phyloP scores from a whole-genome alignment of 2,329 filamentous ascomycete species.

The Monosporascus sp. region DNA sequence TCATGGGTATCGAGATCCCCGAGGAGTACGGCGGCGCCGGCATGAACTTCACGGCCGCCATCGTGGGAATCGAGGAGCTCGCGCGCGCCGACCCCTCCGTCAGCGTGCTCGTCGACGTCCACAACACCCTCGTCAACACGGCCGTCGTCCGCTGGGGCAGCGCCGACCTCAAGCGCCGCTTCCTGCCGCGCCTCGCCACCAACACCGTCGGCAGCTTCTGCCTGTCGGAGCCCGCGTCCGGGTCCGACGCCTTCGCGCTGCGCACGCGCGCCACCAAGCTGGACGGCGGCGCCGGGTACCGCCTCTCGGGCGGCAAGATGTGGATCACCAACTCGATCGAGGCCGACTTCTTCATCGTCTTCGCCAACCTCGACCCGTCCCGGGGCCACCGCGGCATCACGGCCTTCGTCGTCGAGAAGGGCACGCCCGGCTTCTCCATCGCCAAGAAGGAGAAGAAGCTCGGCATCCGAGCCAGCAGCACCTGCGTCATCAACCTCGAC shows the following conservation, averaged over 20 bases:
- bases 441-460: slow-evolving; percentile 99
- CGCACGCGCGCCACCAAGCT: slow-evolving; percentile 87
- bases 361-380: slow-evolving; percentile 87
- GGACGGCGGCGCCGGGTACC: slow-evolving; percentile 71
- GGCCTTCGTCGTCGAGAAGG: slow-evolving; percentile 92
- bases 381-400: slow-evolving; percentile 97
- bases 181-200: slow-evolving; percentile 84
- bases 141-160: slow-evolving; percentile 82
- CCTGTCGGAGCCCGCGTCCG: slow-evolving; percentile 85
- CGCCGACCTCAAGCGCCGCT: slow-evolving; percentile 72
- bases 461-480: slow-evolving; percentile 91
- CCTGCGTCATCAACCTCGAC: slow-evolving; percentile 95
- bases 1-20: slow-evolving; percentile 97
- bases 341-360: slow-evolving; percentile 93
- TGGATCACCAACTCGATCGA: slow-evolving; percentile 99
- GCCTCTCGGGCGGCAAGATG: slow-evolving; percentile 92
- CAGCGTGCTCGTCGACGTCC: slow-evolving; percentile 91
- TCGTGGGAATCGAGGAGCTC: slow-evolving; percentile 95
- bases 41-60: slow-evolving; percentile 97
- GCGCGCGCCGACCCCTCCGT: slow-evolving; percentile 92
- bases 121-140: slow-evolving; percentile 97
- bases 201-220: slow-evolving; percentile 90
- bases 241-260: slow-evolving; percentile 92
- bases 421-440: slow-evolving; percentile 81
- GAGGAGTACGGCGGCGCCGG: slow-evolving; percentile 95